Evolutionary conservation across 176 grass and related monocot species (phyloP).

Genomic region (Triticum dicoccoides): DNA sequence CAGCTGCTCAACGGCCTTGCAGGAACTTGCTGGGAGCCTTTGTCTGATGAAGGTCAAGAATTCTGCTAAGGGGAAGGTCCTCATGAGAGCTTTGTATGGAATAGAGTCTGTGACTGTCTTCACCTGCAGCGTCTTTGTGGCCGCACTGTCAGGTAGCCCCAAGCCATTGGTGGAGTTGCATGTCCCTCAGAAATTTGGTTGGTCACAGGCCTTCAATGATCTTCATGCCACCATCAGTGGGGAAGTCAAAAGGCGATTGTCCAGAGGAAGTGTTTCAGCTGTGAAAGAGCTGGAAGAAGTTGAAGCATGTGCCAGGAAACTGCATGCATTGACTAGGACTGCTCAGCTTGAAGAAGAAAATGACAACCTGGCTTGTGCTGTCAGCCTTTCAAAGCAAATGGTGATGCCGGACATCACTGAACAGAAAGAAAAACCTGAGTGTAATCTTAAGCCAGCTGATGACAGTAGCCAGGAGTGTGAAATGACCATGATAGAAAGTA

Average conservation of each 20-base stretch:
- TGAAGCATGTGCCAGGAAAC: slow-evolving; percentile 41
- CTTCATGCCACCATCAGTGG: slow-evolving; percentile 48
- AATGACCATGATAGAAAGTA: neutral
- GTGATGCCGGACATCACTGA: neutral
- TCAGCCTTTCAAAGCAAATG: slow-evolving; percentile 27
- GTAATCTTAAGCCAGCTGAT: slow-evolving; percentile 9
- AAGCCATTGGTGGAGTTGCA: slow-evolving; percentile 50
- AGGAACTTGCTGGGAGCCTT: slow-evolving; percentile 59
- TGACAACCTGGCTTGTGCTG: slow-evolving; percentile 11
- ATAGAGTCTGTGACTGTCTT: slow-evolving; percentile 62
- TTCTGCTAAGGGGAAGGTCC: slow-evolving; percentile 73
- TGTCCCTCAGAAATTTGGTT: slow-evolving; percentile 68
- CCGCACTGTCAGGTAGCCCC: slow-evolving; percentile 46
- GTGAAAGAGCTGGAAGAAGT: slow-evolving; percentile 73
- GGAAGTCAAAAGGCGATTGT: slow-evolving; percentile 39
- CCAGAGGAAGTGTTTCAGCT: slow-evolving; percentile 18
- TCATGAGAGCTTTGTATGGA: slow-evolving; percentile 76
- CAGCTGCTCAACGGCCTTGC: slow-evolving; percentile 45
- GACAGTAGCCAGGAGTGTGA: neutral
- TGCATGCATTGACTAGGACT: slow-evolving; percentile 34
- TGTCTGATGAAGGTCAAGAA: slow-evolving; percentile 60
- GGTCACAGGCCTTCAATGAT: slow-evolving; percentile 63
- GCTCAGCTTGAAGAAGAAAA: slow-evolving; percentile 30
- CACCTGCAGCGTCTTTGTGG: slow-evolving; percentile 47
- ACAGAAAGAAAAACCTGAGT: neutral